A percentile compares a stretch with the other conserved stretches of the same genome.
These are phyloP conservation scores for Trichoderma breve DNA, from an alignment of 2,329 filamentous ascomycete genomes.

Conservation along the genomic window DNA sequence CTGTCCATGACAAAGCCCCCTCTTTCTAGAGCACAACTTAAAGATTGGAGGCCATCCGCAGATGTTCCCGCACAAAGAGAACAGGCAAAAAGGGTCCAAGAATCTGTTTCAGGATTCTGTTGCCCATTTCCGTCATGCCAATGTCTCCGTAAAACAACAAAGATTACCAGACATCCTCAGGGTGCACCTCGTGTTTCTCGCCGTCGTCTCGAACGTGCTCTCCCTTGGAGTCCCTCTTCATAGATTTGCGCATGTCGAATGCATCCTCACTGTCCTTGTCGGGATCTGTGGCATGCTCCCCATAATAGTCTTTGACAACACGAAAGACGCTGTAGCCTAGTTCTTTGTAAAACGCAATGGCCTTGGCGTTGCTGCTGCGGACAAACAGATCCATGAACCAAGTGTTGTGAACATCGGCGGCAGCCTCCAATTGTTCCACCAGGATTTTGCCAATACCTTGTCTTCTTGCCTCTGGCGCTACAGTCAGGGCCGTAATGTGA, in stretches of 20 bases:
- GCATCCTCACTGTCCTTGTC: conserved; percentile 74
- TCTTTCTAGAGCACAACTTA: background rate
- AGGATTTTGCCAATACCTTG: conserved; percentile 84
- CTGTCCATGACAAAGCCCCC: background rate
- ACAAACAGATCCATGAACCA: conserved; percentile 98
- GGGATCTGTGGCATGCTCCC: conserved; percentile 70
- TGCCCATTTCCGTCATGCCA: background rate
- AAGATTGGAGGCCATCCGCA: background rate
- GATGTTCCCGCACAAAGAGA: background rate
- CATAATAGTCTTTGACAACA: conserved; percentile 88
- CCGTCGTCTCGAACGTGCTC: conserved; percentile 80
- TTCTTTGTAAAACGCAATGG: conserved; percentile 82
- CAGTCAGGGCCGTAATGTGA: conserved; percentile 93
- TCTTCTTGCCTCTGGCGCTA: conserved; percentile 80
- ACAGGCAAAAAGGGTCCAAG: background rate
- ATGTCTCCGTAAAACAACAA: background rate
- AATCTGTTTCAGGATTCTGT: background rate
- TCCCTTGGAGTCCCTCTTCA: conserved; percentile 72
- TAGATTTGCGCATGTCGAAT: conserved; percentile 93
- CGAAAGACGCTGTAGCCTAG: conserved; percentile 92
- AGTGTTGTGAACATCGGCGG: conserved; percentile 75
- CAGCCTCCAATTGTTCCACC: conserved; percentile 76
- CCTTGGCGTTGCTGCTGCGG: conserved; percentile 79
- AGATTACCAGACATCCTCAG: conserved; percentile 77
- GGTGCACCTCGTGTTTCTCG: conserved; percentile 72